These are phyloP conservation scores for Discostella stelligeroides DNA, from an alignment of 108 stramenopile genomes.

Conservation along the genomic window DNA sequence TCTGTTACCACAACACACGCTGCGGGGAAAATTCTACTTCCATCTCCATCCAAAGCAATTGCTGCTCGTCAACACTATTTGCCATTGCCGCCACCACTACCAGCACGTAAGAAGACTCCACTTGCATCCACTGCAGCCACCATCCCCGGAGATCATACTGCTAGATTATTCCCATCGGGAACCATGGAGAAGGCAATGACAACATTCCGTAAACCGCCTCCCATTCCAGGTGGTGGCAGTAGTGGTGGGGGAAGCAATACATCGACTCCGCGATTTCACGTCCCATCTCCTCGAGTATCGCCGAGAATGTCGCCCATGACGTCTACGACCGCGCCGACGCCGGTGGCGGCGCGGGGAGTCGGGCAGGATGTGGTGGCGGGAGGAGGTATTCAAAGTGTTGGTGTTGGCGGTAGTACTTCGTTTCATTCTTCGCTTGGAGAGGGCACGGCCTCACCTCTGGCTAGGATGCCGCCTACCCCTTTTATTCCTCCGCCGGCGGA, in stretches of 20 bases:
- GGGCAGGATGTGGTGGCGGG: neutral
- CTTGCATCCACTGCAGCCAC: neutral
- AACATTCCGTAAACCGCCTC: constrained; percentile 20
- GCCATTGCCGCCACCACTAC: constrained; percentile 2
- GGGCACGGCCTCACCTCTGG: neutral
- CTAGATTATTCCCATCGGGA: neutral
- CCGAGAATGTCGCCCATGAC: neutral
- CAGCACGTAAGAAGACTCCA: neutral
- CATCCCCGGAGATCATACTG: neutral
- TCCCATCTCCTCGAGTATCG: neutral
- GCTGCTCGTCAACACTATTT: neutral
- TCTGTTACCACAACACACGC: neutral
- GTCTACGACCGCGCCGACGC: neutral
- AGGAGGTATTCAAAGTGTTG: neutral
- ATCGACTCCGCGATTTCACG: constrained; percentile 13
- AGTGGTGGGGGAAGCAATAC: constrained; percentile 1
- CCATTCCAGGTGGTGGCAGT: constrained; percentile 4
- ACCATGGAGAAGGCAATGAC: neutral
- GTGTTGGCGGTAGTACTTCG: neutral
- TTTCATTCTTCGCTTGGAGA: neutral
- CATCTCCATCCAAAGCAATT: neutral
- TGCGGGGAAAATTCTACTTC: neutral
- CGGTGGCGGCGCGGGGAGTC: neutral
- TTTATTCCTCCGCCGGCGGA: too few species aligned
- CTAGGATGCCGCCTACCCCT: neutral